Evolutionary conservation across 2,329 filamentous ascomycete genomes (phyloP).

Genomic region (Podosphaera fusca): DNA sequence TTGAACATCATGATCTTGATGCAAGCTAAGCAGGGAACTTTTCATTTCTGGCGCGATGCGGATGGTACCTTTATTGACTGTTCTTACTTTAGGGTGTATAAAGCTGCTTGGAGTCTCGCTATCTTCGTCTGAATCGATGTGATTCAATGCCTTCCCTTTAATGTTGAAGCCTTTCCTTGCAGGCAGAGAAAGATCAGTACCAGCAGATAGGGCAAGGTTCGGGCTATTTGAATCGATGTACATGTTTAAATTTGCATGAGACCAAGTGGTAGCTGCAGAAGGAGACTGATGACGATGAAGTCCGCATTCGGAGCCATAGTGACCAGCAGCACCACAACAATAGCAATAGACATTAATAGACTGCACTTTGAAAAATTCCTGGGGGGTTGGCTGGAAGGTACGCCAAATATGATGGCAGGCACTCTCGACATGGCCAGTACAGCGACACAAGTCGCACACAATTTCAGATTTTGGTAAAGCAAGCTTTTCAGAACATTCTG

Average conservation of each 20-base stretch:
- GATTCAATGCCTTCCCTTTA: constrained; percentile 14
- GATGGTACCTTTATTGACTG: constrained; percentile 6
- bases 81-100: constrained; percentile 11
- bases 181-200: constrained; percentile 11
- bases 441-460: constrained; percentile 36
- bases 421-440: constrained; percentile 31
- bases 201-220: constrained; percentile 11
- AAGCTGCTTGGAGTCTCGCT: constrained; percentile 11
- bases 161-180: constrained; percentile 10
- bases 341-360: constrained; percentile 30
- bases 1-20: not conserved
- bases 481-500: constrained; percentile 32
- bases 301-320: constrained; percentile 34
- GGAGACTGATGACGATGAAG: constrained; percentile 6
- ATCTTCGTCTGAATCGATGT: constrained; percentile 13
- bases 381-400: constrained; percentile 23
- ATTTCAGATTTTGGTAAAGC: constrained; percentile 27
- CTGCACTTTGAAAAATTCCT: constrained; percentile 24
- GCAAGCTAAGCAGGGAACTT: not conserved
- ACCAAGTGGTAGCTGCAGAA: constrained; percentile 27
- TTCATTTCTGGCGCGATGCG: constrained; percentile 3
- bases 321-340: constrained; percentile 27
- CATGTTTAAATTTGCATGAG: constrained; percentile 22
- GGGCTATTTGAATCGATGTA: constrained; percentile 26
- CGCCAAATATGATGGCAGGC: constrained; percentile 38